Evolutionary conservation across 176 grass and related monocot species (phyloP), one percentile per base, ranked within the genome.

Genomic region (Triticum urartu): DNA sequence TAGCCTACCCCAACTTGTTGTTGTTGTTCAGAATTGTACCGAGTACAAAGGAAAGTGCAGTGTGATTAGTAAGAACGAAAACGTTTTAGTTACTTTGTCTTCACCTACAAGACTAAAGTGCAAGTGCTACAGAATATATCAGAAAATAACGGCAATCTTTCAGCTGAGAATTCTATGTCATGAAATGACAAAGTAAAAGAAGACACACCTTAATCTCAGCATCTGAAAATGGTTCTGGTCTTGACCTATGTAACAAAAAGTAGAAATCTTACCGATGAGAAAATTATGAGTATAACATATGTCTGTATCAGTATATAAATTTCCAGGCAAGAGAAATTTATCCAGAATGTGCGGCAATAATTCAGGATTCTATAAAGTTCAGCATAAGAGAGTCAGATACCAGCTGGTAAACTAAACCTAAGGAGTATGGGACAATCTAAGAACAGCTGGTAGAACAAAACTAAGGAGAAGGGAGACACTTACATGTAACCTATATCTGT

Each of bases 131-230:
- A 64, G 24, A 82, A 42, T 26, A 65, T 26, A 50, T 30, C 7
- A 79, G 56, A 72, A 82, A 10, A 79, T 4, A 22, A 9, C 61
- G 15, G 5, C 10, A 92, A 33, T 73, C 18, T 48, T 84, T 30
- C 3, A 17, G 47, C 17, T 52, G 52, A 72, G 22, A 68, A 1
- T 82, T 76, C 79, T 17, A 75, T 15, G 32, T 10, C 40, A 10
- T 77, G 4, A 61, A 79, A 85, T 83, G 12, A 85, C 20, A 67
- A 52, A 52, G 36, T 39, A 79, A 32, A 77, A 72, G 43, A 88
- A 93, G 32, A 18, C 38, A 18, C 68, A 97, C 95, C 92, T 97
- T 97, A 60, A 97, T 94, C 60, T 97, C 95, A 66, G 78, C 78
- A 94, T 97, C 95, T n/a, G 88, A 92, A 86, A 92, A 97, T 30